Conservation (phyloP, 768 basidiomycete species). For the Agaricus bisporus region DNA sequence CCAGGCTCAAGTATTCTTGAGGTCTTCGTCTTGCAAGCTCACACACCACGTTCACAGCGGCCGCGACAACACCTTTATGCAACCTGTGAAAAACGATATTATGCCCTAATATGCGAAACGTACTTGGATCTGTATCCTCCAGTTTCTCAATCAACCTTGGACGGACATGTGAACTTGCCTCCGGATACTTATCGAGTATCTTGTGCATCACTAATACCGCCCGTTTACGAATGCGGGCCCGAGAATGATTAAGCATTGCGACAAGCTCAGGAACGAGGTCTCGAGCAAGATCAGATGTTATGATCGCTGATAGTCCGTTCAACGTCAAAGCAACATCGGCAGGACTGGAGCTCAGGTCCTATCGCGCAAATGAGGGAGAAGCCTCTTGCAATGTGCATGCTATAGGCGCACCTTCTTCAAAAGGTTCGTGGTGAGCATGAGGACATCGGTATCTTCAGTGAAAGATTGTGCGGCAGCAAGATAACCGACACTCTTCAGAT, state of each 20-base stretch:
- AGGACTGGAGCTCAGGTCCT: constrained; percentile 80
- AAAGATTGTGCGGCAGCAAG: constrained; percentile 91
- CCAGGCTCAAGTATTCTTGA: constrained; percentile 74
- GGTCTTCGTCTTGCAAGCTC: constrained; percentile 84
- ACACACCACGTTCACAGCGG: constrained; percentile 90
- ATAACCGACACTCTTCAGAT: constrained; percentile 94
- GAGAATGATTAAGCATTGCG: constrained; percentile 85
- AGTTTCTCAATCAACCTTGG: constrained; percentile 71
- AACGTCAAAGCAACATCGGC: constrained; percentile 71
- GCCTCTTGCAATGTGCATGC: neutral
- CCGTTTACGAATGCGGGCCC: constrained; percentile 83
- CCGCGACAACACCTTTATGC: constrained; percentile 77
- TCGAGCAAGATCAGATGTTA: constrained; percentile 84
- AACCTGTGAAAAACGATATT: neutral
- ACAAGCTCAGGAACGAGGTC: constrained; percentile 85
- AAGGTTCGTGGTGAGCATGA: constrained; percentile 95
- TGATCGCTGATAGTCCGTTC: constrained; percentile 78
- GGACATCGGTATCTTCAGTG: constrained; percentile 89
- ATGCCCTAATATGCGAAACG: constrained; percentile 11
- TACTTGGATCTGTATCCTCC: constrained; percentile 72
- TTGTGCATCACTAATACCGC: constrained; percentile 83
- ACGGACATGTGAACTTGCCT: constrained; percentile 61
- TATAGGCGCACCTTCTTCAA: constrained; percentile 73
- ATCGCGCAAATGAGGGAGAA: constrained; percentile 15
- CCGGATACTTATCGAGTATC: constrained; percentile 77